Evolutionary conservation across 1,284 basidiomycete genomes (phyloP).

Genomic region (Irpex sp.): DNA sequence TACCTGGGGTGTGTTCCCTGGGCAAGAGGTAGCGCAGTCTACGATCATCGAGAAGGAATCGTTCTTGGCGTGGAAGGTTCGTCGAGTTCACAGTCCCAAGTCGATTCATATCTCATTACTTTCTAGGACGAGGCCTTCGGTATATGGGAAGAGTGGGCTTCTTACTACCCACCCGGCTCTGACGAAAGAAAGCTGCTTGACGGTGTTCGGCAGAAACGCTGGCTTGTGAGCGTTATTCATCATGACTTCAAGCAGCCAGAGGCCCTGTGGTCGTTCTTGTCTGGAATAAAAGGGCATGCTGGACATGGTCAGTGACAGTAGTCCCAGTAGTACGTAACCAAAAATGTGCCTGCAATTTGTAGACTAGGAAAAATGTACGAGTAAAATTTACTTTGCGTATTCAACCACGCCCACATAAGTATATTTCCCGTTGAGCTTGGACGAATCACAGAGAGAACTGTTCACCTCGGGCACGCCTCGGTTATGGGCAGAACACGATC

Average conservation of each 20-base stretch:
- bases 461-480: not conserved
- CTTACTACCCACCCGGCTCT: constrained; percentile 78
- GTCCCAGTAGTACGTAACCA: not conserved
- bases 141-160: constrained; percentile 95
- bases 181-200: constrained; percentile 75
- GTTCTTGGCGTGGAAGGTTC: constrained; percentile 90
- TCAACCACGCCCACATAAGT: not conserved
- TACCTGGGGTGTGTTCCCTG: constrained; percentile 98
- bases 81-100: constrained; percentile 11
- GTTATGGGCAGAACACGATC: not conserved
- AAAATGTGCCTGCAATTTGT: not conserved
- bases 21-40: constrained; percentile 93
- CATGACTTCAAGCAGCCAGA: constrained; percentile 86
- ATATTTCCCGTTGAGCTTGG: too few relatives aligned
- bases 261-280: constrained; percentile 86
- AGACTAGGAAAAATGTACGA: not conserved
- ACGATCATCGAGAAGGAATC: constrained; percentile 95
- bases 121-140: constrained; percentile 91
- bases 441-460: too few relatives aligned
- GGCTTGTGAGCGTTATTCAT: constrained; percentile 93
- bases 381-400: not conserved
- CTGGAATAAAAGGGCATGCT: constrained; percentile 28
- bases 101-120: not conserved
- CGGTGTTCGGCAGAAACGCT: constrained; percentile 67
- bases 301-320: not conserved